phyloP scores from a whole-genome alignment of 2,329 filamentous ascomycete genomes.

The Celoporthe dispersa region DNA sequence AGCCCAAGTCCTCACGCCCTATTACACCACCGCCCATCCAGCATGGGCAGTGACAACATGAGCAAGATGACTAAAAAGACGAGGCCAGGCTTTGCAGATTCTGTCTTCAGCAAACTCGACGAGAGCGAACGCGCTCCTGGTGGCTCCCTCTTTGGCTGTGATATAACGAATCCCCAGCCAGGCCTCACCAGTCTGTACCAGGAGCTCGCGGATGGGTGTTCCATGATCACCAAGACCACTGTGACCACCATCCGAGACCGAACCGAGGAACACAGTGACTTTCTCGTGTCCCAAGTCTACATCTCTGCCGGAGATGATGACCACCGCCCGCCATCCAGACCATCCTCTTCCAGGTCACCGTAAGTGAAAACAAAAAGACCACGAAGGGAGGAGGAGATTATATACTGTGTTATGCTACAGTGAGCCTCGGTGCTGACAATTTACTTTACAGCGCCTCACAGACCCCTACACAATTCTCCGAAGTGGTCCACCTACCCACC shows the following conservation, averaged over 20 bases:
- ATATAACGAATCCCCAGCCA: constrained; percentile 30
- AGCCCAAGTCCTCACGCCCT: neutral
- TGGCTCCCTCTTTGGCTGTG: constrained; percentile 28
- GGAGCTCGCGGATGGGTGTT: constrained; percentile 44
- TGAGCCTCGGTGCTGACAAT: neutral
- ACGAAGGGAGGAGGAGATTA: no score
- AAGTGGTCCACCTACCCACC: constrained; percentile 8
- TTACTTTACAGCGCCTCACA: neutral
- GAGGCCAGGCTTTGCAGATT: constrained; percentile 40
- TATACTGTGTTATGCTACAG: neutral
- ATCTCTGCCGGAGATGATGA: constrained; percentile 40
- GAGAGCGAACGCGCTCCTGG: constrained; percentile 38
- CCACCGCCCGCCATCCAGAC: neutral
- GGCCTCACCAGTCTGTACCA: constrained; percentile 41
- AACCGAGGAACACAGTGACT: constrained; percentile 41
- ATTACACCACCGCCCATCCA: no score
- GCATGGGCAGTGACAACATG: neutral
- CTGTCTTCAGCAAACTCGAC: constrained; percentile 51
- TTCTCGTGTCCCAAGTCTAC: constrained; percentile 42
- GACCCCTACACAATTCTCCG: constrained; percentile 9
- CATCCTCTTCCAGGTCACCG: constrained; percentile 2
- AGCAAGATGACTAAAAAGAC: constrained; percentile 9
- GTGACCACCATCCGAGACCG: constrained; percentile 44
- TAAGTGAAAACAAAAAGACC: neutral
- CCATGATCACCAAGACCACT: constrained; percentile 48